phyloP scores from a whole-genome alignment of 345 rosid genomes.

The Camelina sativa region DNA sequence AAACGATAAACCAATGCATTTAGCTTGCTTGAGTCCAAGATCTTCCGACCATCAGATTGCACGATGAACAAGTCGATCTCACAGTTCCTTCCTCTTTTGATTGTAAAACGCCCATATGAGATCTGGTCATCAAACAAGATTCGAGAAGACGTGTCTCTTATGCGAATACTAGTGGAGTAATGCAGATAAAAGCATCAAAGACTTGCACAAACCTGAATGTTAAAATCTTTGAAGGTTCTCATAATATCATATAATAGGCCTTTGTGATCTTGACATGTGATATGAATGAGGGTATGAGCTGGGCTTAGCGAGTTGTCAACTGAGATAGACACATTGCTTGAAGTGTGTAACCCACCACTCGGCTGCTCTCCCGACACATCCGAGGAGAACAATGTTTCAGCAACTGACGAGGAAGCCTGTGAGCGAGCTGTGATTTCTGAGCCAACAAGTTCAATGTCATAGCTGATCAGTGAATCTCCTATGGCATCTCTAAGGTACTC shows the following conservation, averaged over 20 bases:
- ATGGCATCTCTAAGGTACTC: constrained; percentile 52
- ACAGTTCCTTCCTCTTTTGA: constrained; percentile 60
- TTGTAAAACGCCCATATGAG: constrained; percentile 84
- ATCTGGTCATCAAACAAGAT: constrained; percentile 54
- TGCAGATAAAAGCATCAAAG: not conserved
- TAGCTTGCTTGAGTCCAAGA: constrained; percentile 84
- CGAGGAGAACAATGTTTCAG: constrained; percentile 59
- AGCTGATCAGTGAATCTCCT: constrained; percentile 71
- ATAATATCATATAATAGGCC: constrained; percentile 90
- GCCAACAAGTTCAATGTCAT: constrained; percentile 77
- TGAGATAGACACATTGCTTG: constrained; percentile 55
- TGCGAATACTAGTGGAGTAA: not conserved
- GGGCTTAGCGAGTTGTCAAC: constrained; percentile 88
- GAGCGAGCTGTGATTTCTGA: constrained; percentile 72
- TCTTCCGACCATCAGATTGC: constrained; percentile 87
- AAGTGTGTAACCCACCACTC: constrained; percentile 46
- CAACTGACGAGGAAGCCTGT: constrained; percentile 65
- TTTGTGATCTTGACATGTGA: constrained; percentile 85
- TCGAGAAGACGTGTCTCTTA: not conserved
- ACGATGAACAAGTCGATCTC: constrained; percentile 89
- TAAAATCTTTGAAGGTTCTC: constrained; percentile 95
- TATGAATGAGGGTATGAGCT: constrained; percentile 85
- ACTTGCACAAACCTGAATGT: constrained; percentile 70
- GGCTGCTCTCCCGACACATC: constrained; percentile 51
- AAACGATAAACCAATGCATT: constrained; percentile 64